phyloP scores from a whole-genome alignment of 2,329 filamentous ascomycete species.

The Colletotrichum magnum region DNA sequence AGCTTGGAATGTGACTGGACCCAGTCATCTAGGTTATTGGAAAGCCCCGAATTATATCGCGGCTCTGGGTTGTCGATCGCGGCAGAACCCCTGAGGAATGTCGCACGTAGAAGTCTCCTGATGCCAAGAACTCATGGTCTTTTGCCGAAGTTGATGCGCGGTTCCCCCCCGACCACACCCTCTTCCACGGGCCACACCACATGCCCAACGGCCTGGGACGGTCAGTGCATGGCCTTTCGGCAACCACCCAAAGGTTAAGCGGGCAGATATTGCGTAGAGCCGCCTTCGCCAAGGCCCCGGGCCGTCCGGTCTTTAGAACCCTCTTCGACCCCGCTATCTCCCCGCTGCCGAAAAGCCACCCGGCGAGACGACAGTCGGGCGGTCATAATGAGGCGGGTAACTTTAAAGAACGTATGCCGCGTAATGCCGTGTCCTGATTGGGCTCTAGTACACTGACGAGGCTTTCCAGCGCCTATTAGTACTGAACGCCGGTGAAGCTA shows the following conservation, averaged over 20 bases:
- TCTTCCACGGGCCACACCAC: not conserved
- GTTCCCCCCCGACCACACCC: not conserved
- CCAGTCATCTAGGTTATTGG: no score
- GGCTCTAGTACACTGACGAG: not conserved
- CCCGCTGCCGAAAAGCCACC: no score
- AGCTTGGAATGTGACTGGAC: no score
- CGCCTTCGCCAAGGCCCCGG: not conserved
- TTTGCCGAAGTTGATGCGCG: no score
- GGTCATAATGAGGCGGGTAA: not conserved
- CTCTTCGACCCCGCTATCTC: not conserved
- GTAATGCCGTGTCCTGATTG: not conserved
- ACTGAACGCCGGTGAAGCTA: not conserved
- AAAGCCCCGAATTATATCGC: no score
- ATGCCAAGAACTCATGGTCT: not conserved
- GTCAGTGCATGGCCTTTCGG: conserved; percentile 1
- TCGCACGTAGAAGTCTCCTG: not conserved
- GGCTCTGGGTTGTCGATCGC: no score
- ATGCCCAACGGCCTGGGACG: not conserved
- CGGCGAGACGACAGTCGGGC: no score
- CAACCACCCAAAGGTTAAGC: not conserved
- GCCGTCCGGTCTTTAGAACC: conserved; percentile 1
- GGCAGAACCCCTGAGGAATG: no score
- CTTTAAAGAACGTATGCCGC: conserved; percentile 3
- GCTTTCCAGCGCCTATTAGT: not conserved
- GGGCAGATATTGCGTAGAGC: not conserved